Evolutionary conservation across 129 eudicot species (phyloP).

Genomic region (Arctium minus): DNA sequence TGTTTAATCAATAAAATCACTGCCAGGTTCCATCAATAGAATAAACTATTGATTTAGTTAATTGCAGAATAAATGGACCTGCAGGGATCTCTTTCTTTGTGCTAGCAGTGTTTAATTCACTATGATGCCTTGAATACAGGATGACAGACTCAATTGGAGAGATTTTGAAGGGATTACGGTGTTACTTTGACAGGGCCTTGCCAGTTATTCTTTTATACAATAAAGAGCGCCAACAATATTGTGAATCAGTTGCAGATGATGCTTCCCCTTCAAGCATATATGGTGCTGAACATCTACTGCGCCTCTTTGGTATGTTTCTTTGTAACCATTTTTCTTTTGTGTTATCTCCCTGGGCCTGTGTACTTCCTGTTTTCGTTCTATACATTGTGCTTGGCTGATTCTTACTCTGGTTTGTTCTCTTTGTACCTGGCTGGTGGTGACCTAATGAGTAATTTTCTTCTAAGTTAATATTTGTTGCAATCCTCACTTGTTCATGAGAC

Average conservation of each 20-base stretch:
- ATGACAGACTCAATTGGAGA: conserved; percentile 59
- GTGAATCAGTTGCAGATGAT: conserved; percentile 45
- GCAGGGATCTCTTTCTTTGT: not conserved
- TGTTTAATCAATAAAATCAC: too few relatives aligned
- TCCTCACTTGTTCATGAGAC: too few relatives aligned
- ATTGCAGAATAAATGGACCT: not conserved
- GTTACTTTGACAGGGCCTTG: conserved; percentile 78
- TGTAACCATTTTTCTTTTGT: not conserved
- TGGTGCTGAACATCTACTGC: conserved; percentile 96
- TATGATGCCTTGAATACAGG: conserved; percentile 39
- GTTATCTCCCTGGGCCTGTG: not conserved
- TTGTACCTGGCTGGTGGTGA: too few relatives aligned
- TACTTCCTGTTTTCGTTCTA: not conserved
- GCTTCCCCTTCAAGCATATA: conserved; percentile 79
- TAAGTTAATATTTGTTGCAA: too few relatives aligned
- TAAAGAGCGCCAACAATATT: conserved; percentile 75
- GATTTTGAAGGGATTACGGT: conserved; percentile 75
- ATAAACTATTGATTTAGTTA: not conserved
- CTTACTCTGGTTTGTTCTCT: too few relatives aligned
- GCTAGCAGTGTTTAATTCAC: not conserved
- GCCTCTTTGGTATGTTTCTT: conserved; percentile 77
- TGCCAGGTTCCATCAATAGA: too few relatives aligned
- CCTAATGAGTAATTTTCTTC: too few relatives aligned
- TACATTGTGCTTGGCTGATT: too few relatives aligned
- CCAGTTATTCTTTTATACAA: conserved; percentile 74